Conservation (phyloP, 225 moss, liverwort and hornwort species). For the Climacium dendroides region DNA sequence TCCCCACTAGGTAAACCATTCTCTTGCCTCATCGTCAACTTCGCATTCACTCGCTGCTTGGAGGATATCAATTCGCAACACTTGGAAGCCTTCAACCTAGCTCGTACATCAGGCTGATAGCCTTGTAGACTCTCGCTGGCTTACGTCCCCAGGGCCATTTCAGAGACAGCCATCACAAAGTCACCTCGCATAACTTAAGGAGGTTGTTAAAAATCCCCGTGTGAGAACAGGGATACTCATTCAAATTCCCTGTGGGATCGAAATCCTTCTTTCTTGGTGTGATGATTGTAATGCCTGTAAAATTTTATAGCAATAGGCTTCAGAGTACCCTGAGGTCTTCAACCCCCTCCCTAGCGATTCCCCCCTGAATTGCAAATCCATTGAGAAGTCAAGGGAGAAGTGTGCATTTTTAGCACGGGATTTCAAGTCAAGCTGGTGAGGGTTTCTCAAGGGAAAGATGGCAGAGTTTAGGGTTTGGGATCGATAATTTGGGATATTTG, state of each 20-base stretch:
- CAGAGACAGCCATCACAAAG: neutral
- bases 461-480: neutral
- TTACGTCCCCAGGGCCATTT: neutral
- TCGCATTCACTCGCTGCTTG: neutral
- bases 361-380: neutral
- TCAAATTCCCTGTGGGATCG: neutral
- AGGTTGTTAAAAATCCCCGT: neutral
- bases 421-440: neutral
- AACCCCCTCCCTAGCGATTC: too few species aligned
- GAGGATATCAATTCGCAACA: neutral
- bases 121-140: neutral
- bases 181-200: neutral
- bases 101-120: neutral
- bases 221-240: neutral
- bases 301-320: neutral
- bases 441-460: neutral
- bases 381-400: neutral
- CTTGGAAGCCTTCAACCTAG: neutral
- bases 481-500: neutral
- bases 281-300: neutral
- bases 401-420: neutral
- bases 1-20: neutral
- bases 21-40: neutral
- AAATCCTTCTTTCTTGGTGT: neutral
- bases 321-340: too few species aligned